A percentile compares a stretch with the other conserved stretches of the same genome.
These are phyloP conservation scores for Hanseniaspora singularis DNA, from an alignment of 805 yeast genomes.

Conservation along the genomic window DNA sequence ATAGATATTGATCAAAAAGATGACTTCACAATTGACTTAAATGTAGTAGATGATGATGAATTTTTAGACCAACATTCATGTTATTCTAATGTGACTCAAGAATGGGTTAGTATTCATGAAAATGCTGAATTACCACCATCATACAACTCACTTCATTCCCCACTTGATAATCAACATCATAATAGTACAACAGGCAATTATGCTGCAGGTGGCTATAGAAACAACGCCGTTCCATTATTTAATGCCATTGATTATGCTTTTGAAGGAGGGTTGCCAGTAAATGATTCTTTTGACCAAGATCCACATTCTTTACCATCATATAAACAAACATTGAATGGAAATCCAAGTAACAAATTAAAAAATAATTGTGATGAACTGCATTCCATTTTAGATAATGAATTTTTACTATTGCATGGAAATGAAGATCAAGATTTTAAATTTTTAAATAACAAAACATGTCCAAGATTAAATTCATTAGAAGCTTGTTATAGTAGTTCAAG, in stretches of 20 bases:
- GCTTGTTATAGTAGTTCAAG: conserved; percentile 12
- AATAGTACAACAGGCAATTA: too few relatives aligned
- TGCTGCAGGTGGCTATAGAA: too few relatives aligned
- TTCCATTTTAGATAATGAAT: neutral
- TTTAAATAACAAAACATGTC: neutral
- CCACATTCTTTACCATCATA: neutral
- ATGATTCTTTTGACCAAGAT: too few relatives aligned
- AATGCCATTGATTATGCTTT: too few relatives aligned
- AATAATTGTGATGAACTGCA: neutral
- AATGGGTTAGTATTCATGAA: too few relatives aligned
- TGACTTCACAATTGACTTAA: too few relatives aligned
- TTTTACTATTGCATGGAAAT: neutral
- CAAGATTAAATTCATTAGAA: neutral
- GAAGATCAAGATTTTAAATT: neutral
- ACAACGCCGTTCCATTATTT: too few relatives aligned
- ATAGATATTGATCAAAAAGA: neutral
- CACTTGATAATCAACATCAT: too few relatives aligned
- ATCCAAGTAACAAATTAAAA: conserved; percentile 6
- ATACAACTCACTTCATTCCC: neutral
- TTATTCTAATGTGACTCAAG: neutral
- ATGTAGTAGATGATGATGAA: neutral
- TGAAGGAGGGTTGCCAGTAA: too few relatives aligned
- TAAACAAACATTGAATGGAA: neutral
- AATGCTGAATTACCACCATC: neutral
- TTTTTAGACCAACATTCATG: neutral